These are phyloP conservation scores for Pulveroboletus sp. DNA, from an alignment of 768 basidiomycete species.

Conservation along the genomic window DNA sequence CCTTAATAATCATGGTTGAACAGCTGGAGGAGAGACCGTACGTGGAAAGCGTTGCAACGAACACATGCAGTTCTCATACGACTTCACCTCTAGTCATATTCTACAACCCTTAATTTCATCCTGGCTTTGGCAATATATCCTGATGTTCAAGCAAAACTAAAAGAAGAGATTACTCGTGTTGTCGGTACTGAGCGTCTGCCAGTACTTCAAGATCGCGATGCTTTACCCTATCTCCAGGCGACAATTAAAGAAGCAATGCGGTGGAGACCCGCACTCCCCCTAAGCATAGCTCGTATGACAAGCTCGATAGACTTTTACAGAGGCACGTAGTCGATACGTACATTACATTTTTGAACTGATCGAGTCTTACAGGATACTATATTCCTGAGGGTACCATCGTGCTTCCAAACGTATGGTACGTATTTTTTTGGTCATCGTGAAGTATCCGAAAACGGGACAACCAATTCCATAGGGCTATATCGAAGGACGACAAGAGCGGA, in stretches of 20 bases:
- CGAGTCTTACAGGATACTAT: conserved; percentile 1
- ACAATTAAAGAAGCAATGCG: conserved; percentile 28
- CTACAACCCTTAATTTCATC: conserved; percentile 17
- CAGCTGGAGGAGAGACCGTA: conserved; percentile 8
- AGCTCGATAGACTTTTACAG: conserved; percentile 9
- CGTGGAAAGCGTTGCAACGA: neutral
- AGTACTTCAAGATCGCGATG: conserved; percentile 24
- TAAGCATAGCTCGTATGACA: conserved; percentile 13
- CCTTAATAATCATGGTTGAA: neutral
- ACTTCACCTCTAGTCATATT: conserved; percentile 9
- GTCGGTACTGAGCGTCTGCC: conserved; percentile 48
- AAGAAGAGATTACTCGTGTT: conserved; percentile 49
- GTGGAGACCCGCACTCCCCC: conserved; percentile 9
- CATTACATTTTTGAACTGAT: neutral
- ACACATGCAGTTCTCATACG: neutral
- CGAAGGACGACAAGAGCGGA: conserved; percentile 15
- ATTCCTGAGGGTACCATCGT: conserved; percentile 11
- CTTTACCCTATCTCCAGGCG: conserved; percentile 53
- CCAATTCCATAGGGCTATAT: conserved; percentile 10
- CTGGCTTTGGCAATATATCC: conserved; percentile 18
- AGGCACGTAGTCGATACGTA: neutral
- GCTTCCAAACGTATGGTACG: conserved; percentile 16
- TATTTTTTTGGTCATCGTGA: too few relatives aligned
- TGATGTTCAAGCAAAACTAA: conserved; percentile 50
- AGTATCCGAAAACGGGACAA: neutral